These are phyloP conservation scores for Solanum appendiculatum DNA, from an alignment of 257 asterid species.

Conservation along the genomic window DNA sequence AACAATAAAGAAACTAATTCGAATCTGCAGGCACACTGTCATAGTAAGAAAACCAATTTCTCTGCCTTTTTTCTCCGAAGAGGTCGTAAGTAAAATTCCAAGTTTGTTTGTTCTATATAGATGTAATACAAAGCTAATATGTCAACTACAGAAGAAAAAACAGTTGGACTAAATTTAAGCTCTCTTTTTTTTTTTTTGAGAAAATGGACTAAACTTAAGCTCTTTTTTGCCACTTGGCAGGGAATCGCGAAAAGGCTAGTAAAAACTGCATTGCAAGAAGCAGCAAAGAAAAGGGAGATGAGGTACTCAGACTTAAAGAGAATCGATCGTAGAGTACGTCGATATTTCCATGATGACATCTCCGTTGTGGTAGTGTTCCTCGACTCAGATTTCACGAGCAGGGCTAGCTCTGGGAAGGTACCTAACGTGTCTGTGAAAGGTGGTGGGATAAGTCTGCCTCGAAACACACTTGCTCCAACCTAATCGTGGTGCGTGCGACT, in stretches of 20 bases:
- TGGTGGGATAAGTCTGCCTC: slow-evolving; percentile 40
- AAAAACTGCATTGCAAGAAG: slow-evolving; percentile 68
- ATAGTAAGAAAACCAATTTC: no score
- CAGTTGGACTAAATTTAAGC: no score
- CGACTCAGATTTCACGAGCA: slow-evolving; percentile 58
- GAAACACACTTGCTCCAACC: slow-evolving; percentile 41
- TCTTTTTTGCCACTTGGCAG: slow-evolving; percentile 20
- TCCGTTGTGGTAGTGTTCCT: slow-evolving; percentile 64
- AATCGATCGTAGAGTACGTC: slow-evolving; percentile 73
- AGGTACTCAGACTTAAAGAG: slow-evolving; percentile 84
- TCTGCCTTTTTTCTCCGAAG: background rate
- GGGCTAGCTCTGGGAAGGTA: slow-evolving; percentile 45
- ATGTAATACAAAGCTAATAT: background rate
- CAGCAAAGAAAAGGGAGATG: slow-evolving; percentile 92
- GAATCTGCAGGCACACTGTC: background rate
- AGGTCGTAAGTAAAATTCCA: background rate
- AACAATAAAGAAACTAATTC: background rate
- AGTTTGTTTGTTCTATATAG: background rate
- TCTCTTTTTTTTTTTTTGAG: no score
- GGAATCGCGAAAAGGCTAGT: slow-evolving; percentile 77
- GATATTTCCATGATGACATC: slow-evolving; percentile 89
- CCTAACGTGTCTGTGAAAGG: slow-evolving; percentile 57
- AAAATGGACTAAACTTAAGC: background rate
- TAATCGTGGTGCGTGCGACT: slow-evolving; percentile 8
- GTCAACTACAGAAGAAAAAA: background rate